These are phyloP conservation scores for Asterella californica DNA, from an alignment of 225 moss, liverwort and hornwort species.

Conservation along the genomic window DNA sequence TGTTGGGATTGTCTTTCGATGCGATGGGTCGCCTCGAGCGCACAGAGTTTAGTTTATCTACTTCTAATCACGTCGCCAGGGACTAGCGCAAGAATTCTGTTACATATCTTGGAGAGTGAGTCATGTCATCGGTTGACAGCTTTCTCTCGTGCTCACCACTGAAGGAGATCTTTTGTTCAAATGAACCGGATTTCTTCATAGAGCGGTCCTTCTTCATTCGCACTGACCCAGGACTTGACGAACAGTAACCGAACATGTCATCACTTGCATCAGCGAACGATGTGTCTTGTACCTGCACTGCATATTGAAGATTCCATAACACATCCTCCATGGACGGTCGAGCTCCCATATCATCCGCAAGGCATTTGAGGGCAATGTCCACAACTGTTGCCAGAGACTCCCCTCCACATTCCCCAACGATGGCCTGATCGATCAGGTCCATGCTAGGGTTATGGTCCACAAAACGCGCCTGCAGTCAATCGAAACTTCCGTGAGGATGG, in stretches of 20 bases:
- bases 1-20: not conserved
- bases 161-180: constrained; percentile 39
- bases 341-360: constrained; percentile 68
- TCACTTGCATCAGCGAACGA: constrained; percentile 48
- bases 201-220: constrained; percentile 31
- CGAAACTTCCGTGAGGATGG: not conserved
- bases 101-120: constrained; percentile 32
- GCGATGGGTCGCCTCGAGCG: not conserved
- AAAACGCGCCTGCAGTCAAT: constrained; percentile 59
- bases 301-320: constrained; percentile 96
- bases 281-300: constrained; percentile 81
- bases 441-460: constrained; percentile 71
- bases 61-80: not conserved
- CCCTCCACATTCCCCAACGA: constrained; percentile 68
- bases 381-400: constrained; percentile 91
- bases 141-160: constrained; percentile 43
- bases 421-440: constrained; percentile 79
- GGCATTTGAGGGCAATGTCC: constrained; percentile 93
- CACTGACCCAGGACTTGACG: constrained; percentile 49
- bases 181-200: constrained; percentile 39
- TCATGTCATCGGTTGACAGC: constrained; percentile 35
- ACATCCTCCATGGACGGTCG: constrained; percentile 99
- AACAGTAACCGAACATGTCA: constrained; percentile 42
- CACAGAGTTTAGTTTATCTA: not conserved
- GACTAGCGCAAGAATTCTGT: constrained; percentile 43